Evolutionary conservation across 2,329 filamentous ascomycete genomes (phyloP).

Genomic region (Verticillium klebahnii): DNA sequence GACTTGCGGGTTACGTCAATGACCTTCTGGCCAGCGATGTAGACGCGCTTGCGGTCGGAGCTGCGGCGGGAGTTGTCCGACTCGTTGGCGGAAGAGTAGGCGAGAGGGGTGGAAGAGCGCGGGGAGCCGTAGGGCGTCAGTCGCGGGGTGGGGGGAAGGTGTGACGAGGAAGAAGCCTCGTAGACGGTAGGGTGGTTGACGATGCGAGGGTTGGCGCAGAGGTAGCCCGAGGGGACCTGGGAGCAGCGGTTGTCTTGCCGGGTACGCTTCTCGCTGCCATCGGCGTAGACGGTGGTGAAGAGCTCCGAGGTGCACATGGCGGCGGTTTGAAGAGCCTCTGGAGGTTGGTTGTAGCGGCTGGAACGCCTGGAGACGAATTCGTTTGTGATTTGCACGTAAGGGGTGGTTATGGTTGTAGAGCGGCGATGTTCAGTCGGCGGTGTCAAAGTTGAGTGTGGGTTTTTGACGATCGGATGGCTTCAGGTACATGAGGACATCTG

Average conservation of each 20-base stretch:
- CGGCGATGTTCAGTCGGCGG: not conserved
- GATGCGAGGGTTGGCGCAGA: conserved; percentile 35
- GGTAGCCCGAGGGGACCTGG: conserved; percentile 30
- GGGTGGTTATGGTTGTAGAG: not conserved
- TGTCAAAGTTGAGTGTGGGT: not conserved
- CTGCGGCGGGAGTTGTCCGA: conserved; percentile 29
- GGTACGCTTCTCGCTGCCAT: conserved; percentile 31
- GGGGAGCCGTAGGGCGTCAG: conserved; percentile 26
- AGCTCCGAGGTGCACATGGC: conserved; percentile 48
- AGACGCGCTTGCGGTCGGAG: conserved; percentile 4
- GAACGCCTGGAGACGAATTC: not conserved
- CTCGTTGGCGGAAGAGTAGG: conserved; percentile 23
- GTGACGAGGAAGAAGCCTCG: conserved; percentile 22
- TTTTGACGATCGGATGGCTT: not conserved
- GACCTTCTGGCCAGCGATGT: not conserved
- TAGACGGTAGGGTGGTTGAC: conserved; percentile 35
- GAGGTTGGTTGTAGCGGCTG: not conserved
- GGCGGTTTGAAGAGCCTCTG: conserved; percentile 12
- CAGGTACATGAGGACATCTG: conserved; percentile 1
- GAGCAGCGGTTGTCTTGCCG: conserved; percentile 32
- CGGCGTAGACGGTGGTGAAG: conserved; percentile 41
- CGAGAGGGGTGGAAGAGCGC: conserved; percentile 28
- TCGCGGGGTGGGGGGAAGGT: conserved; percentile 23
- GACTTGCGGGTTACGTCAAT: conserved; percentile 5
- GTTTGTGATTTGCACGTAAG: not conserved